A percentile compares a stretch with the other conserved stretches of the same genome.
phyloP scores from a whole-genome alignment of 129 eudicot genomes.

The Calendula officinalis region DNA sequence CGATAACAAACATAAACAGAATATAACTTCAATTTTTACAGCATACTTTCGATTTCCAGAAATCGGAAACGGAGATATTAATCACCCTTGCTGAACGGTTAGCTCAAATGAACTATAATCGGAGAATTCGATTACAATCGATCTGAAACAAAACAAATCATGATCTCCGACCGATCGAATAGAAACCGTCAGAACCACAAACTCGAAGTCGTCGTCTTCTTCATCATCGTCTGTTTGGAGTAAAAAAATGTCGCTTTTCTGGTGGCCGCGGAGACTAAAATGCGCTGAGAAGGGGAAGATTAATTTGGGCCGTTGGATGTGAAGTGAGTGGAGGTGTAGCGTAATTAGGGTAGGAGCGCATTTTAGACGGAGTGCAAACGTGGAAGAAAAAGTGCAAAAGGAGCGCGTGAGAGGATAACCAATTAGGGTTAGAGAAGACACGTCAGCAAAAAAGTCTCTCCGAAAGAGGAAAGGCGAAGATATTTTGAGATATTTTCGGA shows the following conservation, averaged over 20 bases:
- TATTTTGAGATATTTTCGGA: slow-evolving; percentile 15
- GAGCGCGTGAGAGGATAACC: slow-evolving; percentile 31
- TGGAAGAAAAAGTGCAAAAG: slow-evolving; percentile 41
- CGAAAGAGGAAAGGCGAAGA: slow-evolving; percentile 32
- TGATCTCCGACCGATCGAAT: no score
- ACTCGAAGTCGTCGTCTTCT: no score
- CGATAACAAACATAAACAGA: background rate
- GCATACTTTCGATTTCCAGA: background rate
- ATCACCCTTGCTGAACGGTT: no score
- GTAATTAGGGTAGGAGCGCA: slow-evolving; percentile 4
- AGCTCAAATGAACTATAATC: no score
- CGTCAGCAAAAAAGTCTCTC: slow-evolving; percentile 31
- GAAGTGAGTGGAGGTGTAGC: slow-evolving; percentile 11
- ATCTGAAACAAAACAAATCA: no score
- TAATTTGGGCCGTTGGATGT: slow-evolving; percentile 23
- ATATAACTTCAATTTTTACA: background rate
- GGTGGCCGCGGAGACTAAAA: slow-evolving; percentile 7
- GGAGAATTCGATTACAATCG: no score
- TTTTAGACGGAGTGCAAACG: slow-evolving; percentile 31
- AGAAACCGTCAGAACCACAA: no score
- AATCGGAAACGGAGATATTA: no score
- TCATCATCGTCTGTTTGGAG: no score
- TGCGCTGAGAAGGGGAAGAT: slow-evolving; percentile 19
- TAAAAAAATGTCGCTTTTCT: background rate
- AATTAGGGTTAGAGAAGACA: slow-evolving; percentile 30